Percentiles rank a stretch among this genome's conserved stretches.
These are phyloP conservation scores for Boletus edulis DNA, from an alignment of 768 basidiomycete species.

Conservation along the genomic window DNA sequence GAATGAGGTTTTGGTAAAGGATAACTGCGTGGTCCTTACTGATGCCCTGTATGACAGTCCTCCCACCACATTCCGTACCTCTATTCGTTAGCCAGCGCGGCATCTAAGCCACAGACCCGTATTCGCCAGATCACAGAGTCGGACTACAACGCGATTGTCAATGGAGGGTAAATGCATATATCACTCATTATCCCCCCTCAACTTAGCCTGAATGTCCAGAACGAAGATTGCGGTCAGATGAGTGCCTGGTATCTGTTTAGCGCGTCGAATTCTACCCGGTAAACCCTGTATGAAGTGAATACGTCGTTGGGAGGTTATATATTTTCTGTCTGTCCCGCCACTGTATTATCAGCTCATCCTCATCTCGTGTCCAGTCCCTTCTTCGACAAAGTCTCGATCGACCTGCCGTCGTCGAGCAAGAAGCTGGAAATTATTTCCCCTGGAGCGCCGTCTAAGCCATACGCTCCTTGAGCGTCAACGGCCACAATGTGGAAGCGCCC, in stretches of 20 bases:
- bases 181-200: too few relatives aligned
- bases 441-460: constrained; percentile 59
- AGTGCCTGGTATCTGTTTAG: constrained; percentile 86
- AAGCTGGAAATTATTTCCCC: constrained; percentile 50
- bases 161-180: too few relatives aligned
- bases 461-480: constrained; percentile 63
- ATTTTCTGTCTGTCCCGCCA: background rate
- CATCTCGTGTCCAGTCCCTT: constrained; percentile 37
- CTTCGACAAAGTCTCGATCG: constrained; percentile 52
- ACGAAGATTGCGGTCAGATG: constrained; percentile 91
- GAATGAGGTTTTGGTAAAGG: constrained; percentile 65
- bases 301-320: too few relatives aligned
- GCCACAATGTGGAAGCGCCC: constrained; percentile 39
- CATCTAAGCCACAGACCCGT: constrained; percentile 68
- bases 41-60: constrained; percentile 53
- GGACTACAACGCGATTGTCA: too few relatives aligned
- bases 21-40: background rate
- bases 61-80: constrained; percentile 87
- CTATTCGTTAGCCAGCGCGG: constrained; percentile 69
- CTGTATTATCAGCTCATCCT: background rate
- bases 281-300: too few relatives aligned
- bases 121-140: constrained; percentile 68
- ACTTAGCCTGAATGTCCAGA: too few relatives aligned
- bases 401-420: constrained; percentile 41
- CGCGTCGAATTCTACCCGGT: constrained; percentile 84